Base-by-base conservation (phyloP, 2,329 filamentous ascomycete species). In the Penicillium sp. region DNA sequence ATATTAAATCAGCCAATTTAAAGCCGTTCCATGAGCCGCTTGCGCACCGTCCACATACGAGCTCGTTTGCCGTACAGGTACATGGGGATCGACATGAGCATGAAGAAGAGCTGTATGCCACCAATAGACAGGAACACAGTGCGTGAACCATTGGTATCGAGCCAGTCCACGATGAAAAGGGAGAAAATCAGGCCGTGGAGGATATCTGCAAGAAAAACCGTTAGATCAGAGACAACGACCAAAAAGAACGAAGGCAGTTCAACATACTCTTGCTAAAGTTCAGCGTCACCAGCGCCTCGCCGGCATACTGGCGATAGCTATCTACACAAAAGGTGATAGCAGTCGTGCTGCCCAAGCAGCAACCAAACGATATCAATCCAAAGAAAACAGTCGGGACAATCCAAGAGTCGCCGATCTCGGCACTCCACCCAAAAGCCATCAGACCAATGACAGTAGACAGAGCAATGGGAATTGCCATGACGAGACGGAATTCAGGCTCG, bases 361-460 rank as follows among this genome's bases (percentile, higher is more conserved):
- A 96, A 1, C 91, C 93, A 63, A 97, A 96, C 0, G 87, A 93
- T 29, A 95, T 83, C 42, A 96, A 68, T 6, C 91, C 91, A 57
- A 97, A 96, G 72, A 97, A 96, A 4, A 95, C 66, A 0, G 91
- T 96, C 0, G 93, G 93, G 0, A 95, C 87, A 45, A 95, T 94
- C 87, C 87, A 97, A 21, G 78, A 75, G 61, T 96, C 82, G 22
- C 76, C 75, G 49, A 83, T 77, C 54, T 88, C 69, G 0, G 85
- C 88, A 9, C 85, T 89, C 93, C 91, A 97, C n/a, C 91, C 91
- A 62, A 93, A 97, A 2, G 89, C 91, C 83, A 96, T 95, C 15
- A 97, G 78, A 0, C 93, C 93, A 29, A 91, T 81, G 1, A 83
- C 81, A 0, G 90, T 96, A 3, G 82, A 82, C 47, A 96, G 61